phyloP scores from a whole-genome alignment of 1,284 basidiomycete species.

The Ustanciosporium gigantosporum region DNA sequence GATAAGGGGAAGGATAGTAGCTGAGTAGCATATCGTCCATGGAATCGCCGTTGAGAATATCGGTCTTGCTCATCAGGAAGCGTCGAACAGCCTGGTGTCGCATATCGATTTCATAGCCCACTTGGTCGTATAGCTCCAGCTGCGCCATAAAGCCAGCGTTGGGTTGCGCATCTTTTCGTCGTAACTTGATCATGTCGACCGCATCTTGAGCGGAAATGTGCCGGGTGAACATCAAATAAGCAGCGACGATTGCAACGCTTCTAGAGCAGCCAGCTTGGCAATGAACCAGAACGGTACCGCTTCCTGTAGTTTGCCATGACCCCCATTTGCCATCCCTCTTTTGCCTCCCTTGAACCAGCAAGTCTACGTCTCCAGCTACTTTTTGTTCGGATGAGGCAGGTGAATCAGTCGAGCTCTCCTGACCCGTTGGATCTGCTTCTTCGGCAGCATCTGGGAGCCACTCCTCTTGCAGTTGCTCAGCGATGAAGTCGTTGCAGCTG shows the following conservation, averaged over 20 bases:
- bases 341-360: constrained; percentile 28
- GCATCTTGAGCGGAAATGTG: constrained; percentile 55
- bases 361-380: constrained; percentile 5
- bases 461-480: constrained; percentile 39
- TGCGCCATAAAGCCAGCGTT: constrained; percentile 61
- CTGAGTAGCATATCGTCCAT: constrained; percentile 58
- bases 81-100: constrained; percentile 58
- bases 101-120: constrained; percentile 59
- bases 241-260: constrained; percentile 58
- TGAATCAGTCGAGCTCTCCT: not conserved
- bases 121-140: constrained; percentile 61
- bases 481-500: constrained; percentile 54
- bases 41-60: constrained; percentile 43
- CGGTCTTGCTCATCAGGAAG: constrained; percentile 61
- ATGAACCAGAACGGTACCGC: constrained; percentile 60
- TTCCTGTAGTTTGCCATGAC: constrained; percentile 39
- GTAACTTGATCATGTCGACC: constrained; percentile 47
- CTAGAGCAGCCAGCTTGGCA: constrained; percentile 62
- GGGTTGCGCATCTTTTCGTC: constrained; percentile 54
- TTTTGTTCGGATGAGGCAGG: not conserved
- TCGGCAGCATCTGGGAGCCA: constrained; percentile 21
- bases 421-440: not conserved
- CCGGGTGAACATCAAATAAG: constrained; percentile 61
- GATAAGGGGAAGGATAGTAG: constrained; percentile 59
- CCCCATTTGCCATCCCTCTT: constrained; percentile 31